phyloP scores from a whole-genome alignment of 306 rosid genomes.

The Trichosanthes truncata region DNA sequence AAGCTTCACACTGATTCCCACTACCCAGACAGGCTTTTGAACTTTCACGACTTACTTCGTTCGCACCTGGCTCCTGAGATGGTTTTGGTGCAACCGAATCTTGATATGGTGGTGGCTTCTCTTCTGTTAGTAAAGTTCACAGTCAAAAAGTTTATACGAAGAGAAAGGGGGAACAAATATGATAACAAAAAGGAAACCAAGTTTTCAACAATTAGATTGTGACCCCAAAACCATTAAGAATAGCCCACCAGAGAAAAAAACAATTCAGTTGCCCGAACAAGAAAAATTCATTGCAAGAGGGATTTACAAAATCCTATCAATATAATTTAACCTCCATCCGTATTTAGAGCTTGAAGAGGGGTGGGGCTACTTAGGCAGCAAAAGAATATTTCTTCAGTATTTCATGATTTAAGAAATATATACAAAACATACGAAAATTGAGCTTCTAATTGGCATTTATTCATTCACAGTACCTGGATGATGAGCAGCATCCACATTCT shows the following conservation, averaged over 20 bases:
- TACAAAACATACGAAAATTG: background rate
- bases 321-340: background rate
- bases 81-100: slow-evolving; percentile 30
- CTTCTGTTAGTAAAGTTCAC: slow-evolving; percentile 39
- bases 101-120: slow-evolving; percentile 29
- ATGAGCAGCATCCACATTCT: slow-evolving; percentile 34
- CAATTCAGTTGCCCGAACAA: background rate
- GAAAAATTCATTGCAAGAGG: background rate
- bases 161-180: background rate
- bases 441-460: background rate
- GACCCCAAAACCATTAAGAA: background rate
- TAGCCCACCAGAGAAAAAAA: background rate
- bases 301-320: background rate
- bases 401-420: background rate
- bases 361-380: background rate
- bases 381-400: background rate
- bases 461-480: slow-evolving; percentile 45
- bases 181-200: background rate
- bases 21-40: slow-evolving; percentile 26
- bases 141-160: background rate
- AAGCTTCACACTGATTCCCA: slow-evolving; percentile 26
- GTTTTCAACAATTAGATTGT: background rate
- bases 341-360: background rate
- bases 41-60: slow-evolving; percentile 26
- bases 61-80: slow-evolving; percentile 34